phyloP scores from a whole-genome alignment of 2,329 filamentous ascomycete genomes.

The Fusarium setosum region DNA sequence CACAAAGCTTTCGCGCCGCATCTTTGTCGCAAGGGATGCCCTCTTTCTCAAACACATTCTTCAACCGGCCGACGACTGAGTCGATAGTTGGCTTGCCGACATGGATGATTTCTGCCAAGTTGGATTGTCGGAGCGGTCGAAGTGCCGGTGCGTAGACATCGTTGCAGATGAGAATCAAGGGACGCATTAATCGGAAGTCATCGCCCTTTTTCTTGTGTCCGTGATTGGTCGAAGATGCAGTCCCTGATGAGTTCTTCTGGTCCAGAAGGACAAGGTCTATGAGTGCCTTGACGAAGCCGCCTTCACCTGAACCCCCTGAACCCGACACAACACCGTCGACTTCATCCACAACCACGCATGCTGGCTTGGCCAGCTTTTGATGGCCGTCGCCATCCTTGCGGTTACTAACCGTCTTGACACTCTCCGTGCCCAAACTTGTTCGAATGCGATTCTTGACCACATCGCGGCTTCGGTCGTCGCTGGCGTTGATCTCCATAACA shows the following conservation, averaged over 20 bases:
- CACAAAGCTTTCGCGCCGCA: conserved; percentile 85
- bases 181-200: conserved; percentile 86
- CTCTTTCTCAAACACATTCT: conserved; percentile 88
- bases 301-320: conserved; percentile 81
- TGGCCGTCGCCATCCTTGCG: conserved; percentile 64
- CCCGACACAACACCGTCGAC: conserved; percentile 94
- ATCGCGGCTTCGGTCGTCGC: conserved; percentile 89
- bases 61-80: conserved; percentile 84
- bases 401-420: conserved; percentile 81
- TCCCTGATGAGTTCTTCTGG: conserved; percentile 74
- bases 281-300: conserved; percentile 93
- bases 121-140: conserved; percentile 85
- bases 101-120: conserved; percentile 88
- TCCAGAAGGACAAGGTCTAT: conserved; percentile 91
- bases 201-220: conserved; percentile 76
- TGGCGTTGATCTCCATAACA: conserved; percentile 96
- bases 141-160: conserved; percentile 95
- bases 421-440: conserved; percentile 94
- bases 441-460: conserved; percentile 92
- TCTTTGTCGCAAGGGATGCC: conserved; percentile 90
- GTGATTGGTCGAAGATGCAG: conserved; percentile 38
- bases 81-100: conserved; percentile 90
- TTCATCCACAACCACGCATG: conserved; percentile 96
- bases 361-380: conserved; percentile 81
- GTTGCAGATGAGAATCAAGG: conserved; percentile 95